These are phyloP conservation scores for Glonium stellatum DNA, from an alignment of 495 filamentous ascomycete genomes.

Conservation along the genomic window DNA sequence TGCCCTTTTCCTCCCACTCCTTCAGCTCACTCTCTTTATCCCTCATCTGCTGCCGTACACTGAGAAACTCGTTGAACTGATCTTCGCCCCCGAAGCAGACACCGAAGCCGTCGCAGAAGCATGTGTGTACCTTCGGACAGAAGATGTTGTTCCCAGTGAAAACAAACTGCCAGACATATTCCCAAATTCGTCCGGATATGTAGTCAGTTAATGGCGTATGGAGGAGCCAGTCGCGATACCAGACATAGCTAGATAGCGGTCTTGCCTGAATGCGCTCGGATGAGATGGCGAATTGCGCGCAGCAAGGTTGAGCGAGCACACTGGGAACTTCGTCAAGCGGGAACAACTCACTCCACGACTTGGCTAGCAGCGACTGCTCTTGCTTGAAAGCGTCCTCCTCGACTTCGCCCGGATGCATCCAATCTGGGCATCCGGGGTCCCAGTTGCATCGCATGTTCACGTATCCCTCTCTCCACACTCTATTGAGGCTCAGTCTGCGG, in stretches of 20 bases:
- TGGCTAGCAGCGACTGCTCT: constrained; percentile 53
- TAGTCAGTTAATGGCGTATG: constrained; percentile 56
- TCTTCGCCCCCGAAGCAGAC: constrained; percentile 63
- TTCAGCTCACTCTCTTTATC: constrained; percentile 44
- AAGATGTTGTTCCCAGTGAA: constrained; percentile 50
- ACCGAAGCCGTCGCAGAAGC: constrained; percentile 72
- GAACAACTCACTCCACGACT: constrained; percentile 38
- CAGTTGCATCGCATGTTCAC: constrained; percentile 48
- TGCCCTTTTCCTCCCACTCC: constrained; percentile 41
- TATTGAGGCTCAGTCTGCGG: constrained; percentile 37
- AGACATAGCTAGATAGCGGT: constrained; percentile 53
- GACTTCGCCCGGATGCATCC: constrained; percentile 51
- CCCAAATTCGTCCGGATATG: constrained; percentile 64
- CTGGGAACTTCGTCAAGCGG: constrained; percentile 46
- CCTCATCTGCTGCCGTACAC: constrained; percentile 37
- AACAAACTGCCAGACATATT: constrained; percentile 70
- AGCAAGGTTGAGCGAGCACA: constrained; percentile 48
- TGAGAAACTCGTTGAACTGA: constrained; percentile 45
- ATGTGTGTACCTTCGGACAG: constrained; percentile 60
- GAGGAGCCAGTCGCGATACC: constrained; percentile 63
- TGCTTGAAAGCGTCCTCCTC: constrained; percentile 48
- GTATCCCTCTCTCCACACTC: constrained; percentile 43
- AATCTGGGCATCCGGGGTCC: constrained; percentile 47
- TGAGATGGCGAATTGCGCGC: constrained; percentile 57
- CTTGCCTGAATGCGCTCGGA: constrained; percentile 43